Evolutionary conservation across 768 basidiomycete genomes (phyloP).

Genomic region (Tulasnella sp.): DNA sequence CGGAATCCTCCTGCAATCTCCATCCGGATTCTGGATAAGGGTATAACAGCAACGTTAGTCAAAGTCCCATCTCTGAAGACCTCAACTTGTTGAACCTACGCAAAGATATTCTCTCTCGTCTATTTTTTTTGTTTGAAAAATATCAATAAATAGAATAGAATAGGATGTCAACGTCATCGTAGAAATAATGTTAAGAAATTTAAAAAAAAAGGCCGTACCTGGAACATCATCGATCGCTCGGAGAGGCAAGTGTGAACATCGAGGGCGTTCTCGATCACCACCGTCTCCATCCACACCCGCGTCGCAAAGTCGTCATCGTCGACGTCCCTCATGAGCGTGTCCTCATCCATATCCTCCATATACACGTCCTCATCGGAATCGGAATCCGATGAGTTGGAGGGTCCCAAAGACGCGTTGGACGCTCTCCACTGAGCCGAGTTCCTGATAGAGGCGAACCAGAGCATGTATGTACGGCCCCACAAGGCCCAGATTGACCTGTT

Average conservation of each 20-base stretch:
- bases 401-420: no score
- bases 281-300: conserved; percentile 14
- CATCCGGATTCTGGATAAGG: neutral
- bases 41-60: no score
- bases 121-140: no score
- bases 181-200: no score
- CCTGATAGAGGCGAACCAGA: conserved; percentile 2
- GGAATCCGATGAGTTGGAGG: no score
- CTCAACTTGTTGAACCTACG: neutral
- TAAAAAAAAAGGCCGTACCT: neutral
- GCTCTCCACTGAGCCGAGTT: neutral
- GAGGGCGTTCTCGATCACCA: conserved; percentile 11
- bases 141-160: no score
- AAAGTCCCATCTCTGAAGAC: neutral
- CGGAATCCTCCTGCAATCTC: neutral
- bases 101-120: conserved; percentile 4
- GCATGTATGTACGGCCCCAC: neutral
- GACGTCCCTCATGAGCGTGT: no score
- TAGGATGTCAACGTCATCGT: no score
- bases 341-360: no score
- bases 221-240: conserved; percentile 14
- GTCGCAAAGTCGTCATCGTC: conserved; percentile 6
- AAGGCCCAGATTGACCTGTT: conserved; percentile 9
- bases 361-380: no score
- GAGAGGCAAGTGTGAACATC: conserved; percentile 11